A percentile compares a stretch with the other conserved stretches of the same genome.
Conservation (phyloP, 176 grass and related monocot species). For the Poa pratensis region DNA sequence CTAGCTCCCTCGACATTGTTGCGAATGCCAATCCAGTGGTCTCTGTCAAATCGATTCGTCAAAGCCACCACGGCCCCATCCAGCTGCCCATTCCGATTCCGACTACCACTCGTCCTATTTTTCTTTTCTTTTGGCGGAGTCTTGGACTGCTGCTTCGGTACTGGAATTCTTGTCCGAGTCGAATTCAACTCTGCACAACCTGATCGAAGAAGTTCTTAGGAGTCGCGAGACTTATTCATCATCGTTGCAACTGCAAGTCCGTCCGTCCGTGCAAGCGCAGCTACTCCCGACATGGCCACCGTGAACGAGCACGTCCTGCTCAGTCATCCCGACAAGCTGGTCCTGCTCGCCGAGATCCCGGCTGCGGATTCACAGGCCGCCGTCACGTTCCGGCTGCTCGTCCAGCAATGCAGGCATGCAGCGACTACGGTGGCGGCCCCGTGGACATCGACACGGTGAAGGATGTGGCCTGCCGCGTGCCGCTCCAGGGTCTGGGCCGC, state of each 20-base stretch:
- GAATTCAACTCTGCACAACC: neutral
- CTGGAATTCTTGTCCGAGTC: neutral
- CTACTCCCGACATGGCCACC: neutral
- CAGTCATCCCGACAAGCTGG: slow-evolving; percentile 16
- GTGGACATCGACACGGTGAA: neutral
- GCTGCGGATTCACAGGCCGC: neutral
- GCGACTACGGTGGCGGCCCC: neutral
- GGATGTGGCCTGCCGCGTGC: slow-evolving; percentile 16
- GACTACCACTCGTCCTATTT: neutral
- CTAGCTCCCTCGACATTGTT: no score
- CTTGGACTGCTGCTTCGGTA: neutral
- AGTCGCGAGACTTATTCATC: no score
- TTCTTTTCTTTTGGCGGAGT: neutral
- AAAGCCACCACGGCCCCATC: no score
- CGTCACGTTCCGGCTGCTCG: slow-evolving; percentile 23
- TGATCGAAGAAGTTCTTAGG: neutral
- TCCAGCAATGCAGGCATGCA: neutral
- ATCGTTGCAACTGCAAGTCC: neutral
- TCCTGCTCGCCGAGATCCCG: neutral
- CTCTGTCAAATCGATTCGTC: no score
- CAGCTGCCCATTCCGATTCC: neutral
- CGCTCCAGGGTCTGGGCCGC: slow-evolving; percentile 6
- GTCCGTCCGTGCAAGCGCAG: neutral
- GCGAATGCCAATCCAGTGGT: no score
- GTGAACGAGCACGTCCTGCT: neutral